Percentiles rank a stretch among this genome's conserved stretches.
Conservation (phyloP, 2,329 filamentous ascomycete genomes). For the Trichoderma sp. region DNA sequence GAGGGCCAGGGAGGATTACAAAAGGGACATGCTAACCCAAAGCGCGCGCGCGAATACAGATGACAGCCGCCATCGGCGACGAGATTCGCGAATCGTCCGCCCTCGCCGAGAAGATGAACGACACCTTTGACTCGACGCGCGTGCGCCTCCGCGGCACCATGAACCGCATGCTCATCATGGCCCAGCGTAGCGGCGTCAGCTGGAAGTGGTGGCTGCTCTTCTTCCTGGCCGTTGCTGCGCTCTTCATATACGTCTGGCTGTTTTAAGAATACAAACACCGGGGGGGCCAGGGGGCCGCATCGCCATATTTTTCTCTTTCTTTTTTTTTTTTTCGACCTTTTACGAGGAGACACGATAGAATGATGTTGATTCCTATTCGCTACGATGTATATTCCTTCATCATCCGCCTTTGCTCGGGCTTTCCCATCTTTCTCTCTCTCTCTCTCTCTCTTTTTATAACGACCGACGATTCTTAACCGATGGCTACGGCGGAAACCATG, state of each 20-base stretch:
- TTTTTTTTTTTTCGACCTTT: not conserved
- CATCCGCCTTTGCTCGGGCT: not conserved
- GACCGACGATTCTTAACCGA: not conserved
- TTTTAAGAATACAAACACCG: slow-evolving; percentile 48
- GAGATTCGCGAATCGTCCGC: slow-evolving; percentile 89
- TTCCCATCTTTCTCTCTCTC: not conserved
- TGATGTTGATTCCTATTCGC: not conserved
- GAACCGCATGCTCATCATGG: slow-evolving; percentile 97
- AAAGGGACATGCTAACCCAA: not conserved
- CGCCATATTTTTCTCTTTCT: not conserved
- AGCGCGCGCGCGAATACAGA: slow-evolving; percentile 49
- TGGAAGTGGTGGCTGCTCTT: slow-evolving; percentile 94
- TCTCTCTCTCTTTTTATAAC: not conserved
- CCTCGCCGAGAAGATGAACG: slow-evolving; percentile 92
- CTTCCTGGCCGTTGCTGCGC: slow-evolving; percentile 73
- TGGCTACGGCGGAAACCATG: not conserved
- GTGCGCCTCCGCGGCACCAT: slow-evolving; percentile 83
- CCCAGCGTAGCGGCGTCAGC: slow-evolving; percentile 85
- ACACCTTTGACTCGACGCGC: slow-evolving; percentile 82
- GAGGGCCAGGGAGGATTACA: not conserved
- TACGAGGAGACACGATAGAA: not conserved
- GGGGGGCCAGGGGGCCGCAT: not conserved
- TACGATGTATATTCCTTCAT: not conserved
- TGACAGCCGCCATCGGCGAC: slow-evolving; percentile 89
- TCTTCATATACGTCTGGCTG: slow-evolving; percentile 93